These are phyloP conservation scores for Tagetes patula DNA, from an alignment of 129 eudicot genomes.

Conservation along the genomic window DNA sequence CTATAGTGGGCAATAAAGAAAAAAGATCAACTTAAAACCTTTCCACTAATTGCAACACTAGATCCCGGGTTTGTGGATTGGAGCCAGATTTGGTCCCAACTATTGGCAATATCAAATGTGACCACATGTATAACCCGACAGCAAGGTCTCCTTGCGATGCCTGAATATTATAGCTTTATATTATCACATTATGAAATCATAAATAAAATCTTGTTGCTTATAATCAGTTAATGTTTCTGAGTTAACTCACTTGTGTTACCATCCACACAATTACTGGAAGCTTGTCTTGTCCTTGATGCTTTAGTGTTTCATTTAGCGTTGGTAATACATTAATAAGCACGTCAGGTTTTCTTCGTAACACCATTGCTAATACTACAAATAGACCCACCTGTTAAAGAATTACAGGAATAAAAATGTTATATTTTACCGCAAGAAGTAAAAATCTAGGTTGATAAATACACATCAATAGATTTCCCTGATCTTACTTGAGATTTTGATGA, in stretches of 20 bases:
- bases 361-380: slow-evolving; percentile 71
- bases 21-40: slow-evolving; percentile 38
- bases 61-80: slow-evolving; percentile 81
- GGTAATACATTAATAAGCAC: slow-evolving; percentile 52
- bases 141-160: slow-evolving; percentile 73
- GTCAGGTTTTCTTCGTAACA: slow-evolving; percentile 76
- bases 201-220: background rate
- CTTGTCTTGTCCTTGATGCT: slow-evolving; percentile 86
- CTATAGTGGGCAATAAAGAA: background rate
- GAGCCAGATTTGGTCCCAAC: slow-evolving; percentile 63
- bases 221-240: background rate
- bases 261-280: slow-evolving; percentile 77
- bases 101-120: slow-evolving; percentile 58
- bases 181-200: slow-evolving; percentile 8
- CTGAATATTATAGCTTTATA: slow-evolving; percentile 29
- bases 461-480: background rate
- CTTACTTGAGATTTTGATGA: slow-evolving; percentile 78
- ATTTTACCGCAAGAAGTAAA: background rate
- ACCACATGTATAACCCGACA: slow-evolving; percentile 73
- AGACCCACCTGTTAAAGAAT: slow-evolving; percentile 54
- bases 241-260: slow-evolving; percentile 65
- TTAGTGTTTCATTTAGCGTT: slow-evolving; percentile 50
- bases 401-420: slow-evolving; percentile 7
- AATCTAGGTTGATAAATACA: background rate
- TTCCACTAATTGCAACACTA: slow-evolving; percentile 72